Conservation (phyloP, 2,329 filamentous ascomycete genomes). For the Aspergillus sp. region DNA sequence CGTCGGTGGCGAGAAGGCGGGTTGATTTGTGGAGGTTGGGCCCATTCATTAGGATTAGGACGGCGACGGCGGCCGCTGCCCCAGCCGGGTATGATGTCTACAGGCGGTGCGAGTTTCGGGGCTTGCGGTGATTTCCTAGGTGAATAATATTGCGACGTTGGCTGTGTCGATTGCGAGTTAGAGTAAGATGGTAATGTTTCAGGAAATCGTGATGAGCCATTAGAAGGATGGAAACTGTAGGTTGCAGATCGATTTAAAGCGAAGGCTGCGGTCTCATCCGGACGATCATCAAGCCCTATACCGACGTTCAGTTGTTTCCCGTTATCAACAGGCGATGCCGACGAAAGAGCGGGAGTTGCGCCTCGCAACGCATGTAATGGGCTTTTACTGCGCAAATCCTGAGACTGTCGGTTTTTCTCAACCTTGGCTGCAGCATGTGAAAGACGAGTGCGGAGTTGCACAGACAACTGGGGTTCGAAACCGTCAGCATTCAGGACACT, state of each 20-base stretch:
- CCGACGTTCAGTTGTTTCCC: constrained; percentile 45
- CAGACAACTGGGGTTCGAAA: constrained; percentile 54
- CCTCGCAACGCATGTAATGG: constrained; percentile 66
- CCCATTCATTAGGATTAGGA: constrained; percentile 30
- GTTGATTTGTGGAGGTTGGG: constrained; percentile 11
- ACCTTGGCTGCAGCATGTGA: constrained; percentile 94
- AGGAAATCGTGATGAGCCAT: constrained; percentile 7
- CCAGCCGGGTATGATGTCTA: constrained; percentile 33
- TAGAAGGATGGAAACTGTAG: constrained; percentile 6
- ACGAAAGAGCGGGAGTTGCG: constrained; percentile 47
- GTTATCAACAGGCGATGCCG: not conserved
- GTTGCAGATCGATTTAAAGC: constrained; percentile 13
- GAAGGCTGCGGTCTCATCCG: constrained; percentile 15
- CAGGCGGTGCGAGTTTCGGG: constrained; percentile 38
- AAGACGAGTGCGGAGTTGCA: constrained; percentile 73
- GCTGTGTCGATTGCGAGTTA: constrained; percentile 10
- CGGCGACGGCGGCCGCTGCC: constrained; percentile 27
- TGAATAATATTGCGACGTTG: constrained; percentile 12
- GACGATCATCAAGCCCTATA: constrained; percentile 22
- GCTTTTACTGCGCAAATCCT: constrained; percentile 66
- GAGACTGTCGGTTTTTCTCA: constrained; percentile 72
- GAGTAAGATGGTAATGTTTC: constrained; percentile 9
- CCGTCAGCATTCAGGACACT: constrained; percentile 12
- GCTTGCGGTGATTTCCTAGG: constrained; percentile 13
- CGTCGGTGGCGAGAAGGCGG: constrained; percentile 23